Percentiles rank a stretch among this genome's conserved stretches.
Conservation (phyloP, 768 basidiomycete genomes). For the Coprinopsis strossmayeri region DNA sequence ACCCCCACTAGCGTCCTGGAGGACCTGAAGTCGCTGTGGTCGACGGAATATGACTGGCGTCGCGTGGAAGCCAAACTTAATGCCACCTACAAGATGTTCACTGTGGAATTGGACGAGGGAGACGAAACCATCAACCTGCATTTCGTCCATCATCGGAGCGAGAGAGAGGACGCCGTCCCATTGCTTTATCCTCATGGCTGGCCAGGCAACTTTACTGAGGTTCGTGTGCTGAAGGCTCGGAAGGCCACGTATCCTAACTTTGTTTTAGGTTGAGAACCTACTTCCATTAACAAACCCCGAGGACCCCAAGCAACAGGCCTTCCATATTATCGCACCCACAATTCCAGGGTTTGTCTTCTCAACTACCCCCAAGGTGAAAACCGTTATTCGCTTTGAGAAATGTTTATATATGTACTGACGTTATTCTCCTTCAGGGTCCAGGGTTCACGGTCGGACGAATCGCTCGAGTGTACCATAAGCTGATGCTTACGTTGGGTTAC, state of each 20-base stretch:
- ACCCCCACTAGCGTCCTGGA: constrained; percentile 33
- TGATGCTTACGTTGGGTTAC: constrained; percentile 27
- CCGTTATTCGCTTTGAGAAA: too few relatives aligned
- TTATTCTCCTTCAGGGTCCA: too few relatives aligned
- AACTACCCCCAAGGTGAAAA: constrained; percentile 23
- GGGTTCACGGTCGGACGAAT: constrained; percentile 20
- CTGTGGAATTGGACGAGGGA: constrained; percentile 39
- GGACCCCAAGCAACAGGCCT: constrained; percentile 22
- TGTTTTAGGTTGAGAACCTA: constrained; percentile 21
- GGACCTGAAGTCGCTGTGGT: constrained; percentile 41
- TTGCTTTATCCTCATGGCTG: constrained; percentile 54
- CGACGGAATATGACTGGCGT: constrained; percentile 41
- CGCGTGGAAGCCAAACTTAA: constrained; percentile 42
- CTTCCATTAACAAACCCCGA: constrained; percentile 22
- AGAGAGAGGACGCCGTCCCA: constrained; percentile 34
- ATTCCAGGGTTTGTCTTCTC: constrained; percentile 29
- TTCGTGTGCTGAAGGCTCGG: neutral
- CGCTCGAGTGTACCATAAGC: constrained; percentile 24
- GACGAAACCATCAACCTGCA: constrained; percentile 43
- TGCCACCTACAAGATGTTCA: constrained; percentile 42
- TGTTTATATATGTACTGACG: too few relatives aligned
- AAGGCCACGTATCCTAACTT: neutral
- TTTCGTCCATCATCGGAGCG: constrained; percentile 44
- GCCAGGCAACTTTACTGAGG: constrained; percentile 33
- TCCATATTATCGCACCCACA: constrained; percentile 26